Base-by-base conservation (phyloP, 768 basidiomycete species). In the Polyporus arcularius region DNA sequence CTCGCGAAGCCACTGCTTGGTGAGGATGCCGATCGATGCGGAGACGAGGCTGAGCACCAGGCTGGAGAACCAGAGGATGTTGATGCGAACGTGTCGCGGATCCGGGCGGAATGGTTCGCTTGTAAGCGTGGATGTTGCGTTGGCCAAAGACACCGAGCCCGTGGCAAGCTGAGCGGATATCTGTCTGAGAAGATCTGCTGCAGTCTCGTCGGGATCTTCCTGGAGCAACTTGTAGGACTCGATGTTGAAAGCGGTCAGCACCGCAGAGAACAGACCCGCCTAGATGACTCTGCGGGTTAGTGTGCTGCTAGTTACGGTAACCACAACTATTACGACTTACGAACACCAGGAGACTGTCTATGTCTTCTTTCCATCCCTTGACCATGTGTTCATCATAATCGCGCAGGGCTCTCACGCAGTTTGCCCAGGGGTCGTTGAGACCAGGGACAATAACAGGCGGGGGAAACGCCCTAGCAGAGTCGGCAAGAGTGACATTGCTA, bases 1-100 rank as follows among this genome's bases (percentile, higher is more conserved):
- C 7, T 66, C 63, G 12, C 63, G 63, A 2, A 69, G 16, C 70
- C 67, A 70, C 53, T 71, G 68, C 31, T 68, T 71, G 1, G 64
- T 67, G 12, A 72, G 57, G 50, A 67, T 65, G 41, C 66, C 65
- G 15, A 65, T 45, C 1, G 71, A 55, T 0, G 69, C 70, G 12
- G 65, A 60, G 12, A 62, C 48, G 31, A 72, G 69, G 46, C 65
- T 66, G 49, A 69, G 43, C 1, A 65, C 59, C 15, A 72, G 65
- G 38, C 69, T 70, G 1, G 62, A 53, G 50, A 70, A 64, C 68
- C 68, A 69, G 3, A 71, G 56, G 1, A 53, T 51, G 54, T 68
- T 71, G 59, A 62, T 46, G 30, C 62, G 53, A 40, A 61, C 21
- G n/a, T 55, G 57, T 14, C 55, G 51, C 1, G 55, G 35, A 8